Evolutionary conservation across 1,284 basidiomycete species (phyloP), one percentile per base, ranked within the genome.

Genomic region (Marasmius sp.): DNA sequence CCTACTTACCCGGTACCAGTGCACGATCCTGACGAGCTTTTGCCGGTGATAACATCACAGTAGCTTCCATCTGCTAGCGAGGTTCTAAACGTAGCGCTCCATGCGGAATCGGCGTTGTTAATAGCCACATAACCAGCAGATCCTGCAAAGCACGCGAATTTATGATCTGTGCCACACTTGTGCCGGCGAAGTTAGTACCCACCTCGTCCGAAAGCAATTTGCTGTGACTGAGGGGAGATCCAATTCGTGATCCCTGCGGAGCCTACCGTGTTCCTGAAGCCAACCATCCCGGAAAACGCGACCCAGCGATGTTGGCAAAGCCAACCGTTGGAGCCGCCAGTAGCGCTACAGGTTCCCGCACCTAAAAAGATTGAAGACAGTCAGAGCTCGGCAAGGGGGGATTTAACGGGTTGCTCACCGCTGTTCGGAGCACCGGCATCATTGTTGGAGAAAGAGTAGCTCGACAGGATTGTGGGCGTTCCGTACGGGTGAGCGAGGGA

Each of bases 401-500:
- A n/a, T n/a, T n/a, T n/a, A n/a, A n/a, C n/a, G n/a, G n/a, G n/a
- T 22, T 54, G 54, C 72, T 39, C 58, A 81, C 84, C 82, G 38
- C 77, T 75, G 65, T 85, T 84, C 0, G 86, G 85, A 27, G 84
- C 79, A 18, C 88, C 88, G 20, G 73, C 80, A 65, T 87, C 86
- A 11, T 66, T 75, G 43, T 77, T 70, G 10, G 77, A 75, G 72
- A 83, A 87, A 12, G 78, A 74, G 69, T 86, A 91, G 65, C 84
- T 83, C 0, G 87, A 89, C 0, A 90, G 76, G 57, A 91, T 74
- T 0, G 85, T 84, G 0, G 88, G 87, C 3, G 82, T 85, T 56
- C 88, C 88, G 69, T 87, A 91, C 0, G 86, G 79, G 68, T 88
- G 85, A 0, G 86, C 84, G 12, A 90, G 79, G 0, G 85, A 87